Evolutionary conservation across 805 yeast species (phyloP), one percentile per base, ranked within the genome.

Genomic region (Ascoidea rubescens): DNA sequence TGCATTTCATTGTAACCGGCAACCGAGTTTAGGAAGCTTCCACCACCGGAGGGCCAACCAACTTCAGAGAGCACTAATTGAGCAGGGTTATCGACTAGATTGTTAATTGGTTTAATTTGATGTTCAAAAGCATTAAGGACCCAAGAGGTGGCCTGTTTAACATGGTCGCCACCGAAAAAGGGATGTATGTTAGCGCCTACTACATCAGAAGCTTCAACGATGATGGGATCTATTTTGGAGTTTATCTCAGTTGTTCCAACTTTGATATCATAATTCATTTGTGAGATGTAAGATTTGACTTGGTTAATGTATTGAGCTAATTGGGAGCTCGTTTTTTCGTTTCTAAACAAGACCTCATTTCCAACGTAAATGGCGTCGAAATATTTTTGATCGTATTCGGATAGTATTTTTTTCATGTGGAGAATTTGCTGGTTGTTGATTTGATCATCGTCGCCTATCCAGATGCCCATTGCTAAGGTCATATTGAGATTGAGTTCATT

Each of bases 41-140:
- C 87, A 3, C 88, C 89, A 1, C 64, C 68, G 47, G 71, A 77
- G 0, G 89, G 90, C 90, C 89, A 83, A 0, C 88, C 89, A 21
- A 82, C 74, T 56, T 83, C 88, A 0, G 85, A 70, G 1, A 83
- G 69, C 4, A 74, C 66, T 5, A 80, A 57, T 33, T 60, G 63
- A 1, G 70, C 61, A 32, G 52, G 51, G 5, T 56, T 53, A 8
- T 63, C 57, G 4, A 60, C 55, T 30, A 60, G 55, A 12, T 59
- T 52, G 50, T 64, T 66, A 37, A 62, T 28, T 1, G 79, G 79
- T 31, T 67, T 63, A 17, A 78, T 59, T 52, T 73, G 76, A 31
- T 68, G 63, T 49, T 71, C 59, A 42, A 77, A 54, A 56, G 69
- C 79, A 49, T 75, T 74, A 43, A 68, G 62, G 0, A 77, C 70